Evolutionary conservation across 345 rosid genomes (phyloP).

Genomic region (Dipteronia dyeriana): DNA sequence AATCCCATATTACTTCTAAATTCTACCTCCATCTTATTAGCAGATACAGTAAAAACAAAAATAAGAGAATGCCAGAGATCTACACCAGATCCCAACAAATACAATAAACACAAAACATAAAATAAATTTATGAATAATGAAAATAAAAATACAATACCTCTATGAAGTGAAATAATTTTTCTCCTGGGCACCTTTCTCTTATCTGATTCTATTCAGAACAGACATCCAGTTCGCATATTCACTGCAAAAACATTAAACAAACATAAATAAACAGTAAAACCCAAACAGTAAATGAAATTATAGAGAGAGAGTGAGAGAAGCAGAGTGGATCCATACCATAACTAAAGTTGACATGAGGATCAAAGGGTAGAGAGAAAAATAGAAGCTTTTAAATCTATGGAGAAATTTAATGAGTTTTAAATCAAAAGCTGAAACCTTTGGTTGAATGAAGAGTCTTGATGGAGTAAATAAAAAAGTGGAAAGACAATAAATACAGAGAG

Average conservation of each 20-base stretch:
- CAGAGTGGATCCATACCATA: background rate
- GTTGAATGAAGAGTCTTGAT: background rate
- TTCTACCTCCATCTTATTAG: conserved; percentile 16
- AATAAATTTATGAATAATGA: background rate
- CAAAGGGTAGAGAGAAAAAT: background rate
- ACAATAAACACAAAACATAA: conserved; percentile 9
- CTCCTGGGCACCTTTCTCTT: background rate
- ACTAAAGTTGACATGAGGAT: background rate
- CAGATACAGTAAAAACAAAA: conserved; percentile 29
- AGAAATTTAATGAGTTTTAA: conserved; percentile 10
- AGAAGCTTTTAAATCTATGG: background rate
- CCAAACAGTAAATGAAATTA: background rate
- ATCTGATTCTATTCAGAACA: conserved; percentile 20
- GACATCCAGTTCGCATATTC: conserved; percentile 18
- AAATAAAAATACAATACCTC: conserved; percentile 19
- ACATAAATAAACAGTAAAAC: background rate
- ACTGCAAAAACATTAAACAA: conserved; percentile 19
- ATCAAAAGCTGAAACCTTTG: background rate
- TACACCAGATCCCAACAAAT: conserved; percentile 39
- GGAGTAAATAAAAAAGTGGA: conserved; percentile 9
- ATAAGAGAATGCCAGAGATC: conserved; percentile 33
- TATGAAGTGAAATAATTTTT: conserved; percentile 12
- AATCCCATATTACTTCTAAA: conserved; percentile 25
- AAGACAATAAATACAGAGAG: background rate
- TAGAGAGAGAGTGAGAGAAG: background rate